Percentiles rank a stretch among this genome's conserved stretches.
These are phyloP conservation scores for Radiomyces spectabilis DNA, from an alignment of 192 early-diverging fungal genomes.

Conservation along the genomic window DNA sequence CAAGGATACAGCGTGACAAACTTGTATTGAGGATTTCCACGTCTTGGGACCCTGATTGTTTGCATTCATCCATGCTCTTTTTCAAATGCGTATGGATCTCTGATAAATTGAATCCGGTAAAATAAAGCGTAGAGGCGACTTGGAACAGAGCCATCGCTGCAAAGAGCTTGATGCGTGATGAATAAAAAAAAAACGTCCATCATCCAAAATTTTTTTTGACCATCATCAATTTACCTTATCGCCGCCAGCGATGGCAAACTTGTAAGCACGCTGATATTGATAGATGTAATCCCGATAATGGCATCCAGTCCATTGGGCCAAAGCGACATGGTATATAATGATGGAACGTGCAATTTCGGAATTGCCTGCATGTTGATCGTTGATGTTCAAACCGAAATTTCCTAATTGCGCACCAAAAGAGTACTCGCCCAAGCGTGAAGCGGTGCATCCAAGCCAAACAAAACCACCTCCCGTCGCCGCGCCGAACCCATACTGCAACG, in stretches of 20 bases:
- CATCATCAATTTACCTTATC: constrained; percentile 13
- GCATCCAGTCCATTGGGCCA: constrained; percentile 17
- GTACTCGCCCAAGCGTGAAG: constrained; percentile 2
- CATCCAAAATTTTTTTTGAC: not conserved
- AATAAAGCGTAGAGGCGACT: constrained; percentile 5
- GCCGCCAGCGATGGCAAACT: constrained; percentile 16
- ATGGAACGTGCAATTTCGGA: constrained; percentile 14
- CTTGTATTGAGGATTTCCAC: constrained; percentile 4
- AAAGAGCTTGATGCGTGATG: constrained; percentile 5
- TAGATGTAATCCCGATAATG: constrained; percentile 9
- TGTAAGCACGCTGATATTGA: constrained; percentile 15
- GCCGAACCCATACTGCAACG: constrained; percentile 3
- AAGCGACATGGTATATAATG: constrained; percentile 5
- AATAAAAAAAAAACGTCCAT: not conserved
- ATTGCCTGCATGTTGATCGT: constrained; percentile 15
- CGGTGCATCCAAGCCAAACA: constrained; percentile 8
- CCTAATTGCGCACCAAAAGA: constrained; percentile 7
- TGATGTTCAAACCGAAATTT: constrained; percentile 7
- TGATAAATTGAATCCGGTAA: constrained; percentile 8
- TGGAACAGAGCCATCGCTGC: constrained; percentile 16
- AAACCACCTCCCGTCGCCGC: constrained; percentile 12
- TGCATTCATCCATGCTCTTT: constrained; percentile 12
- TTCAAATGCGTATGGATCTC: constrained; percentile 10
- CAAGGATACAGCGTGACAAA: constrained; percentile 6
- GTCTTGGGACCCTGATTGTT: not conserved